Evolutionary conservation across 257 asterid genomes (phyloP).

Genomic region (Nicotiana undulata): DNA sequence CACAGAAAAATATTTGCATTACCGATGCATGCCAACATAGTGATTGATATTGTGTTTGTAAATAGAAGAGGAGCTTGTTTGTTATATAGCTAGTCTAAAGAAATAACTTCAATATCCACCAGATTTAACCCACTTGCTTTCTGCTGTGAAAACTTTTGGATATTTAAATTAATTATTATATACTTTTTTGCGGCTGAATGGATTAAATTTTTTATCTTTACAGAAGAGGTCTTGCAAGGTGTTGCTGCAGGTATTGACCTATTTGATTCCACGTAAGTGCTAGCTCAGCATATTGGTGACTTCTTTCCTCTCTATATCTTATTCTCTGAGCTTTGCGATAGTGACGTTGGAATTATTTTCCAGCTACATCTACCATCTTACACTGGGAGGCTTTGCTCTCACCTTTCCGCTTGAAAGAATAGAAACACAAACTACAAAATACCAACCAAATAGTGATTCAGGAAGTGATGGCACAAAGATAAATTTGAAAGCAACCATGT

Average conservation of each 20-base stretch:
- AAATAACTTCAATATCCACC: slow-evolving; percentile 1
- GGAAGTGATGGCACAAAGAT: slow-evolving; percentile 61
- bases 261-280: slow-evolving; percentile 78
- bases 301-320: background rate
- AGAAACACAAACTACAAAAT: slow-evolving; percentile 18
- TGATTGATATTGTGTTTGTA: background rate
- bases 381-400: slow-evolving; percentile 88
- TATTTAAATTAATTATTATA: background rate
- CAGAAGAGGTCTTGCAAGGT: slow-evolving; percentile 96
- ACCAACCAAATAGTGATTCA: slow-evolving; percentile 30
- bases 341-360: background rate
- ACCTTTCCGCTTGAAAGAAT: slow-evolving; percentile 40
- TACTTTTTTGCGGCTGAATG: background rate
- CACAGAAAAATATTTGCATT: background rate
- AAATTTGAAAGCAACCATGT: slow-evolving; percentile 77
- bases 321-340: slow-evolving; percentile 2
- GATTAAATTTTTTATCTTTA: slow-evolving; percentile 17
- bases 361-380: slow-evolving; percentile 85
- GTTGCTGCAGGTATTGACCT: slow-evolving; percentile 90
- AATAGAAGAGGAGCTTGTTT: background rate
- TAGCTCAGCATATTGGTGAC: background rate
- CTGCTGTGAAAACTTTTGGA: background rate
- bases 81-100: background rate
- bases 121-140: background rate
- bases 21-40: background rate